Evolutionary conservation across 176 grass and related monocot genomes (phyloP).

Genomic region (Oryza rufipogon): DNA sequence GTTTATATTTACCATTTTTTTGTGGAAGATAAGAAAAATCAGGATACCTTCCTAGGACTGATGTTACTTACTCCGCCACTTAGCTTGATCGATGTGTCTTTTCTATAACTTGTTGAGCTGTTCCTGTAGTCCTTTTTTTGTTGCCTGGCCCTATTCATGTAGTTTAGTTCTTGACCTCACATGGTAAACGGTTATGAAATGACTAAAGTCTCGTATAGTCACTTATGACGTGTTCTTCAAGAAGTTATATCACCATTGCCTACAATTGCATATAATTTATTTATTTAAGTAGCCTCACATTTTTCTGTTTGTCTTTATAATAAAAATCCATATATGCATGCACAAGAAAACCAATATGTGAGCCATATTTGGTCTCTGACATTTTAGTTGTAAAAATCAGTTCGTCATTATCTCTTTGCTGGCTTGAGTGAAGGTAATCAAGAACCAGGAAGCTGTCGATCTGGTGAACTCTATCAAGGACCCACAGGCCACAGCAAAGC

Average conservation of each 20-base stretch:
- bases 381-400: background rate
- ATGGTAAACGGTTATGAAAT: background rate
- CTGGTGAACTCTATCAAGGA: conserved; percentile 77
- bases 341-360: background rate
- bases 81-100: background rate
- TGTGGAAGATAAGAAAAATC: background rate
- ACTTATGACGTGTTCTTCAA: background rate
- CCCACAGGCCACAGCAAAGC: conserved; percentile 76
- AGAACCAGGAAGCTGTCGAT: conserved; percentile 83
- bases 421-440: conserved; percentile 63
- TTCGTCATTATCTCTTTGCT: conserved; percentile 14
- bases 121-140: background rate
- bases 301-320: background rate
- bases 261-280: background rate
- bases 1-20: background rate
- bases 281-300: background rate
- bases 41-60: background rate
- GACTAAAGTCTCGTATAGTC: background rate
- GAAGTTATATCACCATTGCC: background rate
- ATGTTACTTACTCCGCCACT: background rate
- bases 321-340: background rate
- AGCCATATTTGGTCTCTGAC: background rate
- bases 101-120: background rate
- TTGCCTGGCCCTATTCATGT: background rate
- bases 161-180: background rate